Conservation (phyloP, 192 early-diverging fungal genomes). For the Rhizophagus sp. region DNA sequence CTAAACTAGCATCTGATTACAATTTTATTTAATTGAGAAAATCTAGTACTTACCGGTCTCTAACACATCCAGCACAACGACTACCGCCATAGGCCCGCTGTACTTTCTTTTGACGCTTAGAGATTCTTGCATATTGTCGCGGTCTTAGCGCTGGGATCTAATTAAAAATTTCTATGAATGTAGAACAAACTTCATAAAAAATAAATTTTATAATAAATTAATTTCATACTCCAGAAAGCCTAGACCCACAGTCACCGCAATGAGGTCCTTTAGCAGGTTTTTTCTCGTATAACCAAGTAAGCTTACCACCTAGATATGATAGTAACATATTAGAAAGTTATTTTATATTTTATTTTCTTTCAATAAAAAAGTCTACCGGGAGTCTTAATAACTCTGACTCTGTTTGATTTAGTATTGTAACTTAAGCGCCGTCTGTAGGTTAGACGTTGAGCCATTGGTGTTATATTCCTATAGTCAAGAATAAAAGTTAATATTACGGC, state of each 20-base stretch:
- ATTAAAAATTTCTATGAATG: not conserved
- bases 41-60: slow-evolving; percentile 72
- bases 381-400: slow-evolving; percentile 84
- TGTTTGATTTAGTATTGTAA: slow-evolving; percentile 92
- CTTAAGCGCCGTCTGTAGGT: slow-evolving; percentile 78
- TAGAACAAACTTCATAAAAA: not conserved
- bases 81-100: slow-evolving; percentile 96
- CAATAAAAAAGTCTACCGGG: slow-evolving; percentile 56
- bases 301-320: slow-evolving; percentile 74
- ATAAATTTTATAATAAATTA: not conserved
- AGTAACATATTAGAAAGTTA: not conserved
- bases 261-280: slow-evolving; percentile 91
- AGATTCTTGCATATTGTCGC: slow-evolving; percentile 85
- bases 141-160: slow-evolving; percentile 91
- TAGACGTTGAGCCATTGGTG: slow-evolving; percentile 69
- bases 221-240: slow-evolving; percentile 80
- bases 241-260: slow-evolving; percentile 96
- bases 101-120: slow-evolving; percentile 92
- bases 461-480: slow-evolving; percentile 19
- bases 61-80: slow-evolving; percentile 82
- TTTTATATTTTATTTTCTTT: not conserved
- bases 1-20: not conserved
- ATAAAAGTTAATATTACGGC: too few relatives aligned
- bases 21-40: slow-evolving; percentile 56
- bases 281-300: slow-evolving; percentile 87